Evolutionary conservation across 257 asterid genomes (phyloP).

Genomic region (Gentiana straminea): DNA sequence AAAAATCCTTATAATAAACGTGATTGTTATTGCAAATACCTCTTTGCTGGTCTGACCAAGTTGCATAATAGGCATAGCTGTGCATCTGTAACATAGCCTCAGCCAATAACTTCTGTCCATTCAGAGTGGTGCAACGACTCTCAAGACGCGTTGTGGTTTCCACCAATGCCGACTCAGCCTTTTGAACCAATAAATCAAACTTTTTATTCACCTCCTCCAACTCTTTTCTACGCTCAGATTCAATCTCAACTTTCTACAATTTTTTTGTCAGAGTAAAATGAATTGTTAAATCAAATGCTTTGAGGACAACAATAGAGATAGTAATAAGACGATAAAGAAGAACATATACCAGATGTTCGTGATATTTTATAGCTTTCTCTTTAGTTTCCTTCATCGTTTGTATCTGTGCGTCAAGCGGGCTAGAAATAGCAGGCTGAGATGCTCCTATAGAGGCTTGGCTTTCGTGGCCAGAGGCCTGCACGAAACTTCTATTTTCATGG

Average conservation of each 20-base stretch:
- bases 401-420: constrained; percentile 30
- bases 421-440: constrained; percentile 16
- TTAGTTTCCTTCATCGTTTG: constrained; percentile 28
- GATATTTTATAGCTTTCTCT: constrained; percentile 21
- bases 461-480: constrained; percentile 1
- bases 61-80: not conserved
- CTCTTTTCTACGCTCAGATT: constrained; percentile 30
- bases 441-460: constrained; percentile 7
- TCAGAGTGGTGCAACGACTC: constrained; percentile 7
- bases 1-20: too few species aligned
- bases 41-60: too few species aligned
- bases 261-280: constrained; percentile 1
- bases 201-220: constrained; percentile 21
- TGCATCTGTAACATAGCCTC: constrained; percentile 22
- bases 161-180: constrained; percentile 13
- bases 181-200: constrained; percentile 19
- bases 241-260: constrained; percentile 30
- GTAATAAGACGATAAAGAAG: not conserved
- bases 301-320: constrained; percentile 4
- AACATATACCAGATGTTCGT: constrained; percentile 39
- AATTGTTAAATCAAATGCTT: not conserved
- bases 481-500: not conserved
- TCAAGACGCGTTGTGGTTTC: constrained; percentile 13
- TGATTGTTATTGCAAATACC: too few species aligned
- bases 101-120: constrained; percentile 25